Evolutionary conservation across 2,329 filamentous ascomycete genomes (phyloP).

Genomic region (Cladosporium colombiae): DNA sequence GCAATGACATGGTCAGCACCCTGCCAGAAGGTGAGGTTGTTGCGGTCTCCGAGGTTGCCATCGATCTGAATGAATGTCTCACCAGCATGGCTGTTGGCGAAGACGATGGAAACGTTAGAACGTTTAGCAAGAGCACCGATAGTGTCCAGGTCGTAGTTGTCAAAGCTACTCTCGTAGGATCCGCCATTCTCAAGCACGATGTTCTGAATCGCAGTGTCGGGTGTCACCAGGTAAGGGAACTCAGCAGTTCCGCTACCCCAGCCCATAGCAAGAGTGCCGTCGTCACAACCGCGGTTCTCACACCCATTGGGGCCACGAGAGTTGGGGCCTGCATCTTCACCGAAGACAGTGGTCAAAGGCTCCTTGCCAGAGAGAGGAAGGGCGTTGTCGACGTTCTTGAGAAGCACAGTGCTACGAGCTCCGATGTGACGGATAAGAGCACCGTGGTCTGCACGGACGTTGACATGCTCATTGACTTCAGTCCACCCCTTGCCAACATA

Average conservation of each 20-base stretch:
- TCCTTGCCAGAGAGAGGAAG: constrained; percentile 52
- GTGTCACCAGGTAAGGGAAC: constrained; percentile 36
- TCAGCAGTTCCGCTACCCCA: constrained; percentile 49
- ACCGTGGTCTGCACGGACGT: constrained; percentile 60
- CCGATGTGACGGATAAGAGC: constrained; percentile 40
- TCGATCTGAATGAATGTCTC: constrained; percentile 52
- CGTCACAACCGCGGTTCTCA: constrained; percentile 46
- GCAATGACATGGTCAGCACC: constrained; percentile 59
- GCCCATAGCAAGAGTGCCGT: constrained; percentile 49
- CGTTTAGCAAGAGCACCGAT: constrained; percentile 35
- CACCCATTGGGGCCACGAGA: constrained; percentile 50
- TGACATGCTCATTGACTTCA: constrained; percentile 73
- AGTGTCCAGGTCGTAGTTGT: constrained; percentile 31
- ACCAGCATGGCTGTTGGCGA: constrained; percentile 42
- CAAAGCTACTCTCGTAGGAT: constrained; percentile 30
- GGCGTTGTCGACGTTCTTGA: constrained; percentile 52
- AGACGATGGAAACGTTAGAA: constrained; percentile 40
- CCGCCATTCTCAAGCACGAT: constrained; percentile 28
- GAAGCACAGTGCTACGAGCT: constrained; percentile 41
- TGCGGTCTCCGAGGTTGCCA: constrained; percentile 49
- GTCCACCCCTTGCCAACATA: constrained; percentile 60
- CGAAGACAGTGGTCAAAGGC: constrained; percentile 52
- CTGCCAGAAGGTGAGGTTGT: constrained; percentile 49
- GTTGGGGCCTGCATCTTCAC: constrained; percentile 51
- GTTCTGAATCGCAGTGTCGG: constrained; percentile 34